Evolutionary conservation across 1,139 yeast genomes (phyloP).

Genomic region (Hemisphaericaspora xylofermentans): DNA sequence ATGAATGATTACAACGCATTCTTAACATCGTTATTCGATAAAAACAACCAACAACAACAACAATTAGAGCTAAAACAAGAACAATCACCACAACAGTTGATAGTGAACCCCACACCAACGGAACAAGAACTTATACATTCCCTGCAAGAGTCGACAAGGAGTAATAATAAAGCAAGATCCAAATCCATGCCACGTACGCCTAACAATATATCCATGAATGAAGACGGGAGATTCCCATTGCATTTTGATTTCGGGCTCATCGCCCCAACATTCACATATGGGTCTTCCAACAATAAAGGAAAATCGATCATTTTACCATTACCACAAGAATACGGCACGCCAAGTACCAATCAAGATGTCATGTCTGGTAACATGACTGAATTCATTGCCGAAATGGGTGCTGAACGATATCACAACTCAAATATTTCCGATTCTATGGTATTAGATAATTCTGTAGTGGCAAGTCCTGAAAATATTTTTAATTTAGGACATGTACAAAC

Average conservation of each 20-base stretch:
- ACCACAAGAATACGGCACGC: slow-evolving; percentile 1
- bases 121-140: slow-evolving; percentile 1
- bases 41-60: slow-evolving; percentile 15
- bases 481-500: slow-evolving; percentile 5
- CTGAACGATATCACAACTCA: slow-evolving; percentile 3
- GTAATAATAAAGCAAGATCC: slow-evolving; percentile 5
- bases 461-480: slow-evolving; percentile 7
- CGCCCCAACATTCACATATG: slow-evolving; percentile 9
- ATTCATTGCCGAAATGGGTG: slow-evolving; percentile 14
- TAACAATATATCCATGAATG: slow-evolving; percentile 3
- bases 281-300: slow-evolving; percentile 2
- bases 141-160: slow-evolving; percentile 2
- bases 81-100: neutral
- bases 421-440: slow-evolving; percentile 7
- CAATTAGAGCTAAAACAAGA: slow-evolving; percentile 1
- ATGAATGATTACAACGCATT: slow-evolving; percentile 34
- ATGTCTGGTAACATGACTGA: slow-evolving; percentile 9
- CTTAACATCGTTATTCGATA: slow-evolving; percentile 29
- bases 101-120: neutral
- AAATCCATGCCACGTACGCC: neutral
- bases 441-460: slow-evolving; percentile 5
- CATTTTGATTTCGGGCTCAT: slow-evolving; percentile 34
- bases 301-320: slow-evolving; percentile 3
- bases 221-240: slow-evolving; percentile 21
- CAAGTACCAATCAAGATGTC: slow-evolving; percentile 5